Evolutionary conservation across 2,329 filamentous ascomycete species (phyloP).

Genomic region (Mycogone perniciosa): DNA sequence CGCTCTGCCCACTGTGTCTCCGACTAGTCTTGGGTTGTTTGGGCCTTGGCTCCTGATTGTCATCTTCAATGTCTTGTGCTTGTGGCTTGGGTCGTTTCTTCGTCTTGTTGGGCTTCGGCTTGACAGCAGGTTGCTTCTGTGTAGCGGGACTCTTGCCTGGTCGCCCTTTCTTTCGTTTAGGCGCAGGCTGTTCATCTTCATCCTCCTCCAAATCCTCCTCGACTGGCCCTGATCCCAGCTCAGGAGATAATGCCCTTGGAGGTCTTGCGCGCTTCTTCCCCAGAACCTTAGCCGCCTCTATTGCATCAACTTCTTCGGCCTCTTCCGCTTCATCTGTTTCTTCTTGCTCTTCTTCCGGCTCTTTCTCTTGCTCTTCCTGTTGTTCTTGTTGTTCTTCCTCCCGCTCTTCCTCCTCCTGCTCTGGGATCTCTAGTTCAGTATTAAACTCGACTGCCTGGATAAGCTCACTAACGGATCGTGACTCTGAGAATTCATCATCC

Average conservation of each 20-base stretch:
- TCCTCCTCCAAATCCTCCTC: slow-evolving; percentile 22
- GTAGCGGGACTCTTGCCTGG: slow-evolving; percentile 34
- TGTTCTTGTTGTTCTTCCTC: neutral
- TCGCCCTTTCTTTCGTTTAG: slow-evolving; percentile 32
- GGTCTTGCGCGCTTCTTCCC: slow-evolving; percentile 38
- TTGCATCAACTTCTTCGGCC: slow-evolving; percentile 39
- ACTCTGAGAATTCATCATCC: slow-evolving; percentile 7
- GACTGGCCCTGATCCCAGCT: slow-evolving; percentile 31
- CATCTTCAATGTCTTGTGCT: slow-evolving; percentile 1
- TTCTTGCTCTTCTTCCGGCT: slow-evolving; percentile 15
- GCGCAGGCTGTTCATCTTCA: slow-evolving; percentile 19
- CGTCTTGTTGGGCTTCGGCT: slow-evolving; percentile 18
- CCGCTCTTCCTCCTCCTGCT: neutral
- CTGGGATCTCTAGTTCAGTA: neutral
- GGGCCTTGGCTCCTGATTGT: slow-evolving; percentile 5
- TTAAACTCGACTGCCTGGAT: neutral
- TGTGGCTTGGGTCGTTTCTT: slow-evolving; percentile 8
- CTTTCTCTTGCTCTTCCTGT: slow-evolving; percentile 15
- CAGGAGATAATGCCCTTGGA: slow-evolving; percentile 33
- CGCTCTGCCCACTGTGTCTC: slow-evolving; percentile 20
- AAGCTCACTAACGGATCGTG: neutral
- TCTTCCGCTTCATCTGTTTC: slow-evolving; percentile 21
- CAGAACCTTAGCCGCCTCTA: slow-evolving; percentile 37
- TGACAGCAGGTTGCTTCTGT: slow-evolving; percentile 33
- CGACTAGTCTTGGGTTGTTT: slow-evolving; percentile 17